These are phyloP conservation scores for Bryoerythrophyllum caledonicum DNA, from an alignment of 225 moss, liverwort and hornwort species.

Conservation along the genomic window DNA sequence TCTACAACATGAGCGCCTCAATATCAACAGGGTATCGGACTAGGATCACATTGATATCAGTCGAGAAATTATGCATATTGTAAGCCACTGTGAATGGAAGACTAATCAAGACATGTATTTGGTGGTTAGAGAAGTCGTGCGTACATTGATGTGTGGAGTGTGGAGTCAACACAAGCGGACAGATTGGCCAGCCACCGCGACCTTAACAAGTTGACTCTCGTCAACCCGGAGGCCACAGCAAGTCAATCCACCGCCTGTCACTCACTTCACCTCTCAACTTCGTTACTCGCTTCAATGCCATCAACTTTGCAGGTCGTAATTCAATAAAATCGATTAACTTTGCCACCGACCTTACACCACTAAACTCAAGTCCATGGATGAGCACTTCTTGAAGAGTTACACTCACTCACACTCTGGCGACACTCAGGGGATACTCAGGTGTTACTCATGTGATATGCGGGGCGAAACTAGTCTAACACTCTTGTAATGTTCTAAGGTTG, in stretches of 20 bases:
- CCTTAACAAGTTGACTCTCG: neutral
- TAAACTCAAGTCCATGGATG: too few relatives aligned
- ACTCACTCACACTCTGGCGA: too few relatives aligned
- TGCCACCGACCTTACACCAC: neutral
- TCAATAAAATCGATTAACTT: neutral
- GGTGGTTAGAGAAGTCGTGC: neutral
- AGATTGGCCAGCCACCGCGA: conserved; percentile 7
- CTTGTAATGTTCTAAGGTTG: too few relatives aligned
- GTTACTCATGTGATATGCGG: too few relatives aligned
- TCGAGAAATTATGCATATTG: neutral
- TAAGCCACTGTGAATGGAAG: neutral
- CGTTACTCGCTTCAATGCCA: neutral
- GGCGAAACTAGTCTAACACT: too few relatives aligned
- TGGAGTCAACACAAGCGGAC: conserved; percentile 15
- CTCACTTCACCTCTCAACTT: neutral
- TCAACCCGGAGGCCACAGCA: neutral
- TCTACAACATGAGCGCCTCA: too few relatives aligned
- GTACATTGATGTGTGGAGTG: neutral
- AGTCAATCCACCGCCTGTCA: neutral
- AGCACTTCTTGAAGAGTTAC: too few relatives aligned
- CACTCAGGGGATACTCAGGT: too few relatives aligned
- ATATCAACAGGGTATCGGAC: too few relatives aligned
- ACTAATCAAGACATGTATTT: neutral
- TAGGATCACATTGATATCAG: too few relatives aligned
- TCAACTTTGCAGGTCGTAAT: neutral